Conservation (phyloP, 2,329 filamentous ascomycete species). For the Microdochium trichocladiopsis region DNA sequence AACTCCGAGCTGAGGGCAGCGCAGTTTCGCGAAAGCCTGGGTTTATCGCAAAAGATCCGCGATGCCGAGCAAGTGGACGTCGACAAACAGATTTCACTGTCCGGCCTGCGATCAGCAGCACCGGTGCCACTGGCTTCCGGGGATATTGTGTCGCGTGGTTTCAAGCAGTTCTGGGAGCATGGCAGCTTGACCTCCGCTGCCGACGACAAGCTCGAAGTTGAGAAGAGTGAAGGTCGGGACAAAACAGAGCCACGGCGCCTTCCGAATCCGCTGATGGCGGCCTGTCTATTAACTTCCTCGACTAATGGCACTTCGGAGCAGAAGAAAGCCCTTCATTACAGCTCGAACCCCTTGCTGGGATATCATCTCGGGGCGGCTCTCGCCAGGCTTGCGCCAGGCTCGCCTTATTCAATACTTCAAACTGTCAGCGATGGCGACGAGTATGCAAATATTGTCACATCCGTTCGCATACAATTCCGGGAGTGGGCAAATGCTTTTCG, state of each 20-base stretch:
- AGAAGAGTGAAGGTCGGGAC: neutral
- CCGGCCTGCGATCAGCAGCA: constrained; percentile 28
- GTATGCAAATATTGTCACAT: constrained; percentile 14
- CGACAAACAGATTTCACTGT: constrained; percentile 5
- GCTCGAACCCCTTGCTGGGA: constrained; percentile 42
- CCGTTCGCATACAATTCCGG: constrained; percentile 36
- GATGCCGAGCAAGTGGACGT: neutral
- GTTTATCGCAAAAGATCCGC: neutral
- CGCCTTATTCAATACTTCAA: constrained; percentile 25
- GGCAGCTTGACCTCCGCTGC: constrained; percentile 14
- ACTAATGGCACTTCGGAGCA: constrained; percentile 9
- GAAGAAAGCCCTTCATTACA: constrained; percentile 32
- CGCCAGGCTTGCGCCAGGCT: constrained; percentile 26
- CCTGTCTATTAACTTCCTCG: neutral
- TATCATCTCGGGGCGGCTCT: constrained; percentile 49
- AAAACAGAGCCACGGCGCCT: neutral
- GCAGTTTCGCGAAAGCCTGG: neutral
- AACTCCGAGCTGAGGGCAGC: neutral
- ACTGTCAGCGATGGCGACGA: constrained; percentile 6
- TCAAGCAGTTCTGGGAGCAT: constrained; percentile 25
- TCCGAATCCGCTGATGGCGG: neutral
- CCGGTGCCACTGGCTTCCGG: constrained; percentile 22
- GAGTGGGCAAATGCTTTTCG: constrained; percentile 37
- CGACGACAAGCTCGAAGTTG: no score
- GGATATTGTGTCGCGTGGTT: constrained; percentile 12